Evolutionary conservation across 2,329 filamentous ascomycete genomes (phyloP), one percentile per base, ranked within the genome.

Genomic region (Alternaria consortialis): DNA sequence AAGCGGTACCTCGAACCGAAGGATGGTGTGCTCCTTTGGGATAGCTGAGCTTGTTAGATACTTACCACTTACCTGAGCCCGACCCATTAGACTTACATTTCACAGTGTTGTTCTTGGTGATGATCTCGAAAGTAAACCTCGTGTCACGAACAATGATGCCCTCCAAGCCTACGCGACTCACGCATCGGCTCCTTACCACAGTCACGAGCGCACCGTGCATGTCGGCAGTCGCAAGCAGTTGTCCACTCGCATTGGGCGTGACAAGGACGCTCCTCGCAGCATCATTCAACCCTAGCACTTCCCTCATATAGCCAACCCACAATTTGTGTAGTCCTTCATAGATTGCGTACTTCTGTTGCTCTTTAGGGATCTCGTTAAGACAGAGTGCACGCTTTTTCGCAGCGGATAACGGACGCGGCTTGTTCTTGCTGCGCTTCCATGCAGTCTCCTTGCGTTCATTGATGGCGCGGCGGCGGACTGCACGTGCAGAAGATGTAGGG

Each of bases 131-230:
- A 1, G 91, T 90, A 73, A 91, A 94, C 76, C 91, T 93, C 53
- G 91, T 90, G 81, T 99, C 95, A 76, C 92, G 89, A 40, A 97
- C 88, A 62, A 98, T 91, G 69, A 98, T 94, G 15, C 95, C 95
- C 70, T 84, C 87, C 55, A 94, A 80, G 0, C 95, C 94, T 0
- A 99, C 94, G 15, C 94, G 85, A 55, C 91, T 89, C 15, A 90
- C 87, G 76, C 94, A 97, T 31, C 87, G 82, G 77, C 93, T 95
- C 69, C 94, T 82, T 56, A 94, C 91, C 23, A 98, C 92, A 80
- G 93, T 88, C 20, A 97, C 78, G 68, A 88, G 83, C 15, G 94
- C 94, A 2, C 95, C 95, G 77, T 98, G 94, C 72, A 93, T 94
- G 79, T 99, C 95, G 2, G 94, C 94, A 58, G 90, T 92, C 44